phyloP scores from a whole-genome alignment of 2,329 filamentous ascomycete genomes.

The Immersiporthe knoxdaviesiana region DNA sequence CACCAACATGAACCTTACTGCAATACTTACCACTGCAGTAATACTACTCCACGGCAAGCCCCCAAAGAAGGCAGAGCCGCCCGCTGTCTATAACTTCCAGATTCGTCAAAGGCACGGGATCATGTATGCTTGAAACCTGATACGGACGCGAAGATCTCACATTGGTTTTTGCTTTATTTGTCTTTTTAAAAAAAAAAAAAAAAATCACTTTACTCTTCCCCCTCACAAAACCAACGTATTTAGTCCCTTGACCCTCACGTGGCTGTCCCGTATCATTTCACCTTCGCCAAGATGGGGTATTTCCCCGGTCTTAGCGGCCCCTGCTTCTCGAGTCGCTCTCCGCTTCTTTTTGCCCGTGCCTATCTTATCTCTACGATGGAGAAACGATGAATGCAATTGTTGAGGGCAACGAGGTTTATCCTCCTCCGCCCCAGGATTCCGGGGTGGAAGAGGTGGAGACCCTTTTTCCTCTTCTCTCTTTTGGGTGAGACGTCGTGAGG shows the following conservation, averaged over 20 bases:
- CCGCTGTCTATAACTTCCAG: neutral
- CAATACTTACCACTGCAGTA: too few relatives aligned
- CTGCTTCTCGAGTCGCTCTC: neutral
- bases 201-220: neutral
- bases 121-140: neutral
- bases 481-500: neutral
- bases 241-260: neutral
- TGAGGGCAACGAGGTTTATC: neutral
- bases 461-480: neutral
- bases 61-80: too few relatives aligned
- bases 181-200: too few relatives aligned
- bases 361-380: constrained; percentile 7
- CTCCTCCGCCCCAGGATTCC: neutral
- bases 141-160: neutral
- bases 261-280: neutral
- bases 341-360: neutral
- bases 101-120: neutral
- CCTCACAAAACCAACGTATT: neutral
- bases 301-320: neutral
- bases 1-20: too few relatives aligned
- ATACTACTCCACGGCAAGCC: neutral
- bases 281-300: neutral
- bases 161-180: too few relatives aligned
- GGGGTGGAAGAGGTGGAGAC: neutral
- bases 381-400: neutral